These are phyloP conservation scores for Plasmodium inui DNA, from an alignment of 169 alveolate genomes.

Conservation along the genomic window DNA sequence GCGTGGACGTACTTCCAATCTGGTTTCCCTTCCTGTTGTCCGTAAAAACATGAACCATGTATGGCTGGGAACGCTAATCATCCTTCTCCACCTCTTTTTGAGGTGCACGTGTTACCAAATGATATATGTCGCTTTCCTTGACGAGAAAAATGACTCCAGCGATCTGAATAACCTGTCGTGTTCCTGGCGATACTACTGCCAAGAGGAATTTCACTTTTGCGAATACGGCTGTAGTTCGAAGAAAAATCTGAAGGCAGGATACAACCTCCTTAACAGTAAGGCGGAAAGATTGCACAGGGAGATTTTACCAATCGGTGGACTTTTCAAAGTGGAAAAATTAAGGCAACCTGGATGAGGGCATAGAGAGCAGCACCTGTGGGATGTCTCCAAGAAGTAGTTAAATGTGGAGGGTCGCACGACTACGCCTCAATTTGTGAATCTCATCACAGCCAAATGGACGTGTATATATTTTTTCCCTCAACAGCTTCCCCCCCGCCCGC, in stretches of 20 bases:
- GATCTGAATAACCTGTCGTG: constrained; percentile 30
- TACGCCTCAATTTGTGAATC: not conserved
- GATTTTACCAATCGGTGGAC: not conserved
- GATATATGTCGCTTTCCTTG: constrained; percentile 15
- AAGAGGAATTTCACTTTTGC: constrained; percentile 24
- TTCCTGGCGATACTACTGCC: constrained; percentile 57
- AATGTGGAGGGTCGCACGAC: not conserved
- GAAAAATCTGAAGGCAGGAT: constrained; percentile 34
- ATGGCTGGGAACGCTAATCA: not conserved
- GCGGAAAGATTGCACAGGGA: not conserved
- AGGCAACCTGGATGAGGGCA: not conserved
- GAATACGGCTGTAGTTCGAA: constrained; percentile 60
- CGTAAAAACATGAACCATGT: constrained; percentile 64
- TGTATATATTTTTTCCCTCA: not conserved
- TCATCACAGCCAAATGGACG: not conserved
- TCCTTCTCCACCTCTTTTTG: constrained; percentile 4
- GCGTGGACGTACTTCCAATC: not conserved
- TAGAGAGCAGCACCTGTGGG: not conserved
- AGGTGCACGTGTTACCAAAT: constrained; percentile 56
- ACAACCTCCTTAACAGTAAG: constrained; percentile 57
- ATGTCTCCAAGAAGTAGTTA: not conserved
- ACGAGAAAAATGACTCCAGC: not conserved
- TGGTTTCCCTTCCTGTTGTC: not conserved
- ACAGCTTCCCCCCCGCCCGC: not conserved
- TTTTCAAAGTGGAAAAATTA: not conserved